These are phyloP conservation scores for Cyclotella distinguenda DNA, from an alignment of 108 stramenopile species.

Conservation along the genomic window DNA sequence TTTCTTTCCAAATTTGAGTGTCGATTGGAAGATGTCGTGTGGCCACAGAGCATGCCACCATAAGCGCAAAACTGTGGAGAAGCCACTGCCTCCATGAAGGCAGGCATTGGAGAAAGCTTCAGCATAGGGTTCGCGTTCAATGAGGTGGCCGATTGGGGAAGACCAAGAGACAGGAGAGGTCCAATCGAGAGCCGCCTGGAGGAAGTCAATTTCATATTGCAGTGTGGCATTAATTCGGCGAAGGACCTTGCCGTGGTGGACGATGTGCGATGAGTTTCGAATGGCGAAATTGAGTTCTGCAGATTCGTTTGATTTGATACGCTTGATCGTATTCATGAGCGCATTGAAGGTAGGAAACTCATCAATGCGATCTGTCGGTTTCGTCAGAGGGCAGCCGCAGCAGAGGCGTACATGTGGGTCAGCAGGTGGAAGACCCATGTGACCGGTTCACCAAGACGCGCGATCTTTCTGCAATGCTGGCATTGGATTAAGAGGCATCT, in stretches of 20 bases:
- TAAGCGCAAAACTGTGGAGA: neutral
- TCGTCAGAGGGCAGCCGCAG: slow-evolving; percentile 2
- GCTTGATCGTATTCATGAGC: neutral
- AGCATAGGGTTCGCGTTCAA: neutral
- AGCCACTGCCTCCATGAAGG: slow-evolving; percentile 17
- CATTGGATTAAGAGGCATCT: no score
- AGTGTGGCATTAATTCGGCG: slow-evolving; percentile 10
- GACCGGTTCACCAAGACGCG: slow-evolving; percentile 7
- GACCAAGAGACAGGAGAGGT: neutral
- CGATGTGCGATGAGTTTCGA: neutral
- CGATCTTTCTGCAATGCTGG: slow-evolving; percentile 27
- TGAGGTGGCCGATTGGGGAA: slow-evolving; percentile 12
- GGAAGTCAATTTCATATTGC: slow-evolving; percentile 13
- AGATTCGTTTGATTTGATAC: neutral
- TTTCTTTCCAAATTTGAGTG: neutral
- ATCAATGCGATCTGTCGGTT: slow-evolving; percentile 4
- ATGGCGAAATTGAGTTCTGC: neutral
- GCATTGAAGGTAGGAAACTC: neutral
- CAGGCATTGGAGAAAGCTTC: neutral
- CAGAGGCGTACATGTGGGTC: slow-evolving; percentile 18
- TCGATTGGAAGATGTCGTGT: neutral
- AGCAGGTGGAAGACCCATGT: slow-evolving; percentile 24
- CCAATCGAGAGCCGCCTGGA: neutral
- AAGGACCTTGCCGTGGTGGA: neutral
- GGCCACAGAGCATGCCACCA: slow-evolving; percentile 19